phyloP scores from a whole-genome alignment of 108 stramenopile species.

The Nitzschia putrida region DNA sequence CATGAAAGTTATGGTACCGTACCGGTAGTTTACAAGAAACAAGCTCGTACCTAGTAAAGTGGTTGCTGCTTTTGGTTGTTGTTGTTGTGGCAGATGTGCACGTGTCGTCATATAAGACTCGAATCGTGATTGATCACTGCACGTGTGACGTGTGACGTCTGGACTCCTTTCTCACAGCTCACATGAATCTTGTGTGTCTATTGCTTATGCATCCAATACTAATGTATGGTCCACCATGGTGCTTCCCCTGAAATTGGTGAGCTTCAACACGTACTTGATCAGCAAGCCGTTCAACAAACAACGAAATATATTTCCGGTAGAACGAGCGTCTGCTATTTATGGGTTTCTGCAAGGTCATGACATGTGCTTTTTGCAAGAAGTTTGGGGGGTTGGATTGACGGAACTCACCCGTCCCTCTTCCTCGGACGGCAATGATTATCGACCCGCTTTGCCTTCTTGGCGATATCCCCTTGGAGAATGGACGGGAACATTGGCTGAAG shows the following conservation, averaged over 20 bases:
- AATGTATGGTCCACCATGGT: conserved; percentile 10
- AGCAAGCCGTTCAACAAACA: conserved; percentile 11
- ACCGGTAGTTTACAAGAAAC: too few species aligned
- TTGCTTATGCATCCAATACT: too few species aligned
- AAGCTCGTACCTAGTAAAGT: too few species aligned
- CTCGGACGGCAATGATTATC: neutral
- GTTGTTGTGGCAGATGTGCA: too few species aligned
- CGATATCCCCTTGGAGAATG: neutral
- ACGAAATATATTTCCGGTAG: conserved; percentile 11
- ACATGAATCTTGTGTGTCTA: too few species aligned
- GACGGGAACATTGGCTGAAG: conserved; percentile 6
- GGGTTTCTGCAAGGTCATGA: conserved; percentile 5
- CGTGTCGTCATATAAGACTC: too few species aligned
- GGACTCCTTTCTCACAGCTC: too few species aligned
- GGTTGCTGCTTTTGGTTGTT: too few species aligned
- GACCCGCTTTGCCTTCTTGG: neutral
- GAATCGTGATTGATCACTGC: too few species aligned
- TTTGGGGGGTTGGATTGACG: conserved; percentile 31
- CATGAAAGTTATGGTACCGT: too few species aligned
- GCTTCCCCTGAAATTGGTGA: conserved; percentile 11
- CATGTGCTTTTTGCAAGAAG: conserved; percentile 30
- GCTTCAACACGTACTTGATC: conserved; percentile 27
- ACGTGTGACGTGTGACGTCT: too few species aligned
- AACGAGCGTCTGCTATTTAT: conserved; percentile 16
- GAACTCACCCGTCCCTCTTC: conserved; percentile 1